These are phyloP conservation scores for Kodamaea anthophila DNA, from an alignment of 1,139 yeast genomes.

Conservation along the genomic window DNA sequence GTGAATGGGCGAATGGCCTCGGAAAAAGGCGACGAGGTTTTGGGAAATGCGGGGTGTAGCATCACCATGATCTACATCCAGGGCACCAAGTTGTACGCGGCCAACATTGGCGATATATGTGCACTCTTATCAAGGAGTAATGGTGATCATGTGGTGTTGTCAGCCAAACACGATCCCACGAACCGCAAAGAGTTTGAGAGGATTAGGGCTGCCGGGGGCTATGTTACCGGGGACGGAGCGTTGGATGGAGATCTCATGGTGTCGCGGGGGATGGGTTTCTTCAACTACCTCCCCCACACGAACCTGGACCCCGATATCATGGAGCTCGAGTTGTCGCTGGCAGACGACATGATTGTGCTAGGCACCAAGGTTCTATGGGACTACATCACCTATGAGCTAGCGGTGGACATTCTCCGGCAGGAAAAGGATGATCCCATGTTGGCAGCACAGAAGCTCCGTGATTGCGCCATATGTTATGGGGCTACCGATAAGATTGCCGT, in stretches of 20 bases:
- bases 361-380: slow-evolving; percentile 89
- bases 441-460: slow-evolving; percentile 91
- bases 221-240: slow-evolving; percentile 77
- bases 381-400: slow-evolving; percentile 71
- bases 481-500: slow-evolving; percentile 80
- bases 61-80: slow-evolving; percentile 75
- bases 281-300: slow-evolving; percentile 79
- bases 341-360: slow-evolving; percentile 81
- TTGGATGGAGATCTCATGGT: slow-evolving; percentile 78
- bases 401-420: slow-evolving; percentile 84
- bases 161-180: slow-evolving; percentile 83
- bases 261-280: slow-evolving; percentile 90
- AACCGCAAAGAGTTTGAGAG: slow-evolving; percentile 75
- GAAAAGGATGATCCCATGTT: slow-evolving; percentile 79
- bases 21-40: slow-evolving; percentile 45
- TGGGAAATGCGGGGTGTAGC: slow-evolving; percentile 79
- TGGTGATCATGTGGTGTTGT: slow-evolving; percentile 70
- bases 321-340: slow-evolving; percentile 53
- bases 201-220: slow-evolving; percentile 88
- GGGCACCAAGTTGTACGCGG: slow-evolving; percentile 67
- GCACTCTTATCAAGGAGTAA: slow-evolving; percentile 73
- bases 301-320: slow-evolving; percentile 82
- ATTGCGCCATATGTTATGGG: slow-evolving; percentile 91
- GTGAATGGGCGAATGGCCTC: slow-evolving; percentile 44
- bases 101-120: slow-evolving; percentile 88